Base-by-base conservation (phyloP, 1,139 yeast species). In the Pneumocystis oryctolagi region DNA sequence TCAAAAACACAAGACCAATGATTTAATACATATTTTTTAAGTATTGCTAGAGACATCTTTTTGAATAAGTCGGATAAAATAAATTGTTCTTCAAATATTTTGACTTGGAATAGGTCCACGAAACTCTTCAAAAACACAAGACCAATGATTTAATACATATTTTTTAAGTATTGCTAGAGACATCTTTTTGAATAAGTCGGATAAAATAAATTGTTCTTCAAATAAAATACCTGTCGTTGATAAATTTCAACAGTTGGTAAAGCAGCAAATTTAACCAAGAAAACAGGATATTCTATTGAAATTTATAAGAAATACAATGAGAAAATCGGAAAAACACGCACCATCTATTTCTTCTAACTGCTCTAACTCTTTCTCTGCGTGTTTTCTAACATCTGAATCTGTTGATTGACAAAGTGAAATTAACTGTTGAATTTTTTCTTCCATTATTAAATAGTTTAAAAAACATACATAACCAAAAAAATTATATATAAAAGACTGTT, bases 1-100 rank as follows among this genome's bases (percentile, higher is more conserved):
- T 61, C 55, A 47, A 64, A 64, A 34, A 59, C 59, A 14, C 60
- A 35, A 3, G 66, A 60, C 66, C 66, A 65, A 40, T 65, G 64
- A 40, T 60, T 60, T 18, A 64, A 34, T 3, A 65, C 63, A 34
- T 53, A 61, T 25, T 60, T 60, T 47, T 65, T 64, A 14, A 65
- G 60, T 30, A 55, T 60, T 5, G 64, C 56, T n/a, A 65, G n/a
- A 8, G 66, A 63, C 30, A 60, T 60, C 53, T 61, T 35, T 12
- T 2, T 1, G 60, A 20, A 12, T 57, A 9, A 28, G 35, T 2
- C 12, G 14, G 16, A 16, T 20, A 25, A 5, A 4, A 9, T 34
- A 31, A n/a, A 5, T 32, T 20, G 9, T 16, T 40, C 14, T 30
- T 25, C 8, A 3, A 12, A 56, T 56, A 34, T 53, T n/a, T 25